A percentile compares a stretch with the other conserved stretches of the same genome.
phyloP scores from a whole-genome alignment of 176 grass and related monocot species.

The Juncus inflexus region DNA sequence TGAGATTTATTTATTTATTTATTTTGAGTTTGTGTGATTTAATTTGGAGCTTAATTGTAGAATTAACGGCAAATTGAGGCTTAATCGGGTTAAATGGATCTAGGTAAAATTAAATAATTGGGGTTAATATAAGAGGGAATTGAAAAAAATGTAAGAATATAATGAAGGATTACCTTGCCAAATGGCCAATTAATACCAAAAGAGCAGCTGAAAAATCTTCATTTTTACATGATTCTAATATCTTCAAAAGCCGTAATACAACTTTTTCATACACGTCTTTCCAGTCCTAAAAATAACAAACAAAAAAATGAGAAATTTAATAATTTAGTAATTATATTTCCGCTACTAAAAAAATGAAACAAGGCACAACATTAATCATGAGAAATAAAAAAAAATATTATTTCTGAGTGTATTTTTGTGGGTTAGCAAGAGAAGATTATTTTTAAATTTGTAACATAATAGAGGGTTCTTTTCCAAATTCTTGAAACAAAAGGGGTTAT shows the following conservation, averaged over 20 bases:
- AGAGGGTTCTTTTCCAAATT: too few species aligned
- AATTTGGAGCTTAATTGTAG: too few species aligned
- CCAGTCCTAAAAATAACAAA: slow-evolving; percentile 46
- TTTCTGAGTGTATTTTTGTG: neutral
- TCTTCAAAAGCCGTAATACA: slow-evolving; percentile 47
- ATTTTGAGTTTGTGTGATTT: too few species aligned
- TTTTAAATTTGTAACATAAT: too few species aligned
- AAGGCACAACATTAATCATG: slow-evolving; percentile 13
- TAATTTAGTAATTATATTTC: slow-evolving; percentile 4
- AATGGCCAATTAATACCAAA: slow-evolving; percentile 70
- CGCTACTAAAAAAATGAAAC: slow-evolving; percentile 4
- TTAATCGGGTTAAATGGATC: too few species aligned
- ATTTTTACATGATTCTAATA: slow-evolving; percentile 52
- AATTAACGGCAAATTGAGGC: too few species aligned
- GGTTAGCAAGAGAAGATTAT: too few species aligned
- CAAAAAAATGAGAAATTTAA: slow-evolving; percentile 13
- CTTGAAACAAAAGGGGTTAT: neutral
- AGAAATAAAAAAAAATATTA: neutral
- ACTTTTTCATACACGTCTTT: slow-evolving; percentile 68
- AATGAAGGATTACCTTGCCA: slow-evolving; percentile 59
- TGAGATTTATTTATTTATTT: neutral
- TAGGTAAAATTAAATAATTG: too few species aligned
- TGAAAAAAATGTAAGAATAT: neutral
- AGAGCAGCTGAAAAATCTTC: slow-evolving; percentile 58
- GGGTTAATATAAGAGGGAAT: too few species aligned